phyloP scores from a whole-genome alignment of 129 eudicot genomes.

The Pittosporum tobira region DNA sequence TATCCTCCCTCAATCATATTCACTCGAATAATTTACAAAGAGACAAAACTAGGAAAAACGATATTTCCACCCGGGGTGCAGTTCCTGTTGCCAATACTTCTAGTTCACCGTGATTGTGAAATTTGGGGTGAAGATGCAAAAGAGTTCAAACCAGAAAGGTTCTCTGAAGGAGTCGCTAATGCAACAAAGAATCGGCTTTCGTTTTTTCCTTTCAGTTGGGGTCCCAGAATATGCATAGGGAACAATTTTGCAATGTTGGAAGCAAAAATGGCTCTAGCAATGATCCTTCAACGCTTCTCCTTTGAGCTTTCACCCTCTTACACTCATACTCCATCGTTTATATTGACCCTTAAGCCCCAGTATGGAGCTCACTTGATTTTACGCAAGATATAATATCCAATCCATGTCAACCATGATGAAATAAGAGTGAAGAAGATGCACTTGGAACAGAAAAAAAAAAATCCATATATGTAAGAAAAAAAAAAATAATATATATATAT shows the following conservation, averaged over 20 bases:
- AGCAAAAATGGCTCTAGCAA: constrained; percentile 41
- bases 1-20: constrained; percentile 37
- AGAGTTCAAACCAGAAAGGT: constrained; percentile 58
- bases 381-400: constrained; percentile 4
- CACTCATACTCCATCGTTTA: constrained; percentile 39
- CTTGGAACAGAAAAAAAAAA: too few species aligned
- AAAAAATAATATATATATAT: too few species aligned
- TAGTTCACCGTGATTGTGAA: constrained; percentile 35
- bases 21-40: constrained; percentile 27
- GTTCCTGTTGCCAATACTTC: constrained; percentile 27
- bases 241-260: constrained; percentile 51
- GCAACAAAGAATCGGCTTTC: constrained; percentile 36
- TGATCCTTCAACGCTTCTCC: constrained; percentile 42
- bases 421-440: too few species aligned
- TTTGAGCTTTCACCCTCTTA: constrained; percentile 55
- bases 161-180: constrained; percentile 36
- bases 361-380: constrained; percentile 48
- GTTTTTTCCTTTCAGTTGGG: constrained; percentile 48
- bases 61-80: constrained; percentile 42
- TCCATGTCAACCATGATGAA: background rate
- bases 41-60: constrained; percentile 39
- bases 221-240: constrained; percentile 60
- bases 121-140: constrained; percentile 55
- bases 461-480: too few species aligned
- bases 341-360: constrained; percentile 42